These are phyloP conservation scores for Solanum chilense DNA, from an alignment of 257 asterid genomes.

Conservation along the genomic window DNA sequence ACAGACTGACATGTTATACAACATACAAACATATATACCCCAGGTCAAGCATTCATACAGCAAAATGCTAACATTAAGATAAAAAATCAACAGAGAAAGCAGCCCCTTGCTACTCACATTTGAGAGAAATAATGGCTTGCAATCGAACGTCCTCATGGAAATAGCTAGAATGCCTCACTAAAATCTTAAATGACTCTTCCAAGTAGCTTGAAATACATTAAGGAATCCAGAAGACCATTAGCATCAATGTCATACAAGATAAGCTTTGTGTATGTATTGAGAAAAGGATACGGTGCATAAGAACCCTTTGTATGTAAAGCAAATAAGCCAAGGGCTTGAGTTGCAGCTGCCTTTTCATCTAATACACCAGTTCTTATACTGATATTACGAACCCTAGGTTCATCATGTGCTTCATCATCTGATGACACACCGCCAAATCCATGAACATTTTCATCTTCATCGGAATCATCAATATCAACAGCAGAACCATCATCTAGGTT, in stretches of 20 bases:
- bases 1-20: neutral
- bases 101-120: slow-evolving; percentile 44
- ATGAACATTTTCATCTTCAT: slow-evolving; percentile 56
- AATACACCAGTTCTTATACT: slow-evolving; percentile 97
- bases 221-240: slow-evolving; percentile 24
- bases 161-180: slow-evolving; percentile 72
- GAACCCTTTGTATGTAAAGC: slow-evolving; percentile 76
- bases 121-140: slow-evolving; percentile 83
- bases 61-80: neutral
- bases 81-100: neutral
- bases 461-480: slow-evolving; percentile 87
- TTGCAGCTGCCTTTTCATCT: slow-evolving; percentile 99
- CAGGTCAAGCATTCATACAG: neutral
- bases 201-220: slow-evolving; percentile 56
- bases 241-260: neutral
- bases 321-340: slow-evolving; percentile 97
- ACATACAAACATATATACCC: neutral
- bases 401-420: slow-evolving; percentile 96
- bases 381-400: slow-evolving; percentile 90
- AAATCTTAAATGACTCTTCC: slow-evolving; percentile 82
- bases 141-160: slow-evolving; percentile 97
- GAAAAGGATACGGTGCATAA: slow-evolving; percentile 88
- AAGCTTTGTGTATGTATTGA: neutral
- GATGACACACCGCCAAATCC: slow-evolving; percentile 96
- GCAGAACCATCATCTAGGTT: slow-evolving; percentile 99